Percentiles rank a stretch among this genome's conserved stretches.
phyloP scores from a whole-genome alignment of 1,284 basidiomycete genomes.

The Boletus semigastroideus region DNA sequence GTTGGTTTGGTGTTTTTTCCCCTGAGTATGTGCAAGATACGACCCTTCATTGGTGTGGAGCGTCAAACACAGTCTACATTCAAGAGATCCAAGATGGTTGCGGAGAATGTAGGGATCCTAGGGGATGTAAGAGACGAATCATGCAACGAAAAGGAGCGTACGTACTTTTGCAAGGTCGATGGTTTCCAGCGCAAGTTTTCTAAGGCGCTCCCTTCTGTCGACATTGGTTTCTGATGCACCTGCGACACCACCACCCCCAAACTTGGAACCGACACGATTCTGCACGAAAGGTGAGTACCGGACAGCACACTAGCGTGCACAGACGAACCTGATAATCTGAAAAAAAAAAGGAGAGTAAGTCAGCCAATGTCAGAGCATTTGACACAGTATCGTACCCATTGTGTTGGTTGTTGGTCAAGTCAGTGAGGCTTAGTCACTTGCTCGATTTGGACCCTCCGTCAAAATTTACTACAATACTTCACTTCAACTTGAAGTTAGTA shows the following conservation, averaged over 20 bases:
- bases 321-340: slow-evolving; percentile 47
- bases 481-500: slow-evolving; percentile 22
- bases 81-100: slow-evolving; percentile 95
- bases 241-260: slow-evolving; percentile 92
- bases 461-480: not conserved
- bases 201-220: slow-evolving; percentile 90
- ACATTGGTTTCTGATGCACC: slow-evolving; percentile 93
- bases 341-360: slow-evolving; percentile 3
- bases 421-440: not conserved
- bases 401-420: slow-evolving; percentile 5
- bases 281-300: slow-evolving; percentile 31
- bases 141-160: not conserved
- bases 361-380: not conserved
- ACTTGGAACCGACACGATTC: slow-evolving; percentile 95
- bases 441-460: not conserved
- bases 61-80: slow-evolving; percentile 97
- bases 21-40: slow-evolving; percentile 98
- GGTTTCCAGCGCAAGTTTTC: slow-evolving; percentile 94
- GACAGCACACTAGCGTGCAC: not conserved
- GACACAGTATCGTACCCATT: slow-evolving; percentile 24
- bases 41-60: slow-evolving; percentile 99
- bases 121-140: not conserved
- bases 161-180: slow-evolving; percentile 91
- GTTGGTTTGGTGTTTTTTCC: slow-evolving; percentile 99
- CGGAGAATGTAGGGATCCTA: slow-evolving; percentile 98